Percentiles rank a stretch among this genome's conserved stretches.
phyloP scores from a whole-genome alignment of 768 basidiomycete genomes.

The Pilatotrama ljubarskyi region DNA sequence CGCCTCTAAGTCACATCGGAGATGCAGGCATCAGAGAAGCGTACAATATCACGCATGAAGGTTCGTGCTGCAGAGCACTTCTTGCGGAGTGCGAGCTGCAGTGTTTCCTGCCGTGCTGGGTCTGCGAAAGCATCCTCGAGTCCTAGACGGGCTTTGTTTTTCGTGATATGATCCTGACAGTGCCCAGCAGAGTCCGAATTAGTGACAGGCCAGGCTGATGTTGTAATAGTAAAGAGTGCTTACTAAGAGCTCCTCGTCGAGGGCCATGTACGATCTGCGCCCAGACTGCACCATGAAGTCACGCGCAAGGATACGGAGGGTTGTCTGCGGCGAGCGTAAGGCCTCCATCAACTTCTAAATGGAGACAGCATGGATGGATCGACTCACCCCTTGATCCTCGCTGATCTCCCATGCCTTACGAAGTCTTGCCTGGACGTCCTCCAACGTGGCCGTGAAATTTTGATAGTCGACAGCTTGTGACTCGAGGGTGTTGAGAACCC shows the following conservation, averaged over 20 bases:
- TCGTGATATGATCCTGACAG: not conserved
- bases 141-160: not conserved
- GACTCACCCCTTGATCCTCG: not conserved
- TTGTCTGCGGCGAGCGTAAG: too few species aligned
- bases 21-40: too few species aligned
- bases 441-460: not conserved
- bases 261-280: not conserved
- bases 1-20: too few species aligned
- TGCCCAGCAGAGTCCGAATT: not conserved
- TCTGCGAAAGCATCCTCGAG: not conserved
- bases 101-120: not conserved
- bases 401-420: not conserved
- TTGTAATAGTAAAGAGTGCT: not conserved
- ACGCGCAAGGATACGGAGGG: not conserved
- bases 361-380: not conserved
- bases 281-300: not conserved
- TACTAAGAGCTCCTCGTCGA: not conserved
- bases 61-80: not conserved
- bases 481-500: not conserved
- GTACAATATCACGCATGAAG: not conserved
- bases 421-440: not conserved
- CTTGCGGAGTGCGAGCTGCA: not conserved
- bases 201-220: too few species aligned
- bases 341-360: too few species aligned
- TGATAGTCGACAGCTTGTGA: not conserved